Evolutionary conservation across 2,329 filamentous ascomycete genomes (phyloP).

Genomic region (Aspergillus vadensis): DNA sequence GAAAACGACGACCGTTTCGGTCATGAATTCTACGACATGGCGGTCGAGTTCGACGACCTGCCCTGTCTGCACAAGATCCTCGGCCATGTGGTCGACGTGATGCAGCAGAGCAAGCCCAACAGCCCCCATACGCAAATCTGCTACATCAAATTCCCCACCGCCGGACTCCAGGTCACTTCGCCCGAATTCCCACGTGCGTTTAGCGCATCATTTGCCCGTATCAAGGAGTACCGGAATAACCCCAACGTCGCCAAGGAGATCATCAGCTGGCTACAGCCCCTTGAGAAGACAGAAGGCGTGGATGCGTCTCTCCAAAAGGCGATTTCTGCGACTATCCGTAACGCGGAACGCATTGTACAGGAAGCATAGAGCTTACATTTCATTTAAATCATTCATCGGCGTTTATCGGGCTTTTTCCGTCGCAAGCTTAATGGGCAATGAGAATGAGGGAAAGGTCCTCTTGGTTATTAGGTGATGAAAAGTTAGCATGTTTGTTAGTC

Average conservation of each 20-base stretch:
- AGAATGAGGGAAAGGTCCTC: slow-evolving; percentile 4
- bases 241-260: slow-evolving; percentile 49
- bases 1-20: slow-evolving; percentile 67
- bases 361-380: slow-evolving; percentile 22
- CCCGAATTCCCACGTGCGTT: slow-evolving; percentile 73
- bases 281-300: slow-evolving; percentile 48
- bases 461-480: slow-evolving; percentile 22
- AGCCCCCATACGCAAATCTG: slow-evolving; percentile 68
- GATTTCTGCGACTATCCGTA: slow-evolving; percentile 45
- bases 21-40: slow-evolving; percentile 78
- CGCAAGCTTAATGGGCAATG: slow-evolving; percentile 8
- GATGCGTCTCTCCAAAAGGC: slow-evolving; percentile 58
- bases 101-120: slow-evolving; percentile 62
- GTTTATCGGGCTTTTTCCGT: slow-evolving; percentile 25
- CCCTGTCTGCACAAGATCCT: slow-evolving; percentile 67
- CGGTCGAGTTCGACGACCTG: slow-evolving; percentile 68
- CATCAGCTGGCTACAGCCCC: slow-evolving; percentile 52
- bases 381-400: slow-evolving; percentile 19
- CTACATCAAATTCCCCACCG: slow-evolving; percentile 69
- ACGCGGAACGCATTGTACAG: slow-evolving; percentile 33
- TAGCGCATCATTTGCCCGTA: slow-evolving; percentile 62
- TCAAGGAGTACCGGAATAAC: slow-evolving; percentile 57
- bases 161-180: slow-evolving; percentile 64
- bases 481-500: slow-evolving; percentile 34
- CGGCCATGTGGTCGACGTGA: slow-evolving; percentile 67